Conservation (phyloP, 805 yeast species). For the Pichia ethanolica region DNA sequence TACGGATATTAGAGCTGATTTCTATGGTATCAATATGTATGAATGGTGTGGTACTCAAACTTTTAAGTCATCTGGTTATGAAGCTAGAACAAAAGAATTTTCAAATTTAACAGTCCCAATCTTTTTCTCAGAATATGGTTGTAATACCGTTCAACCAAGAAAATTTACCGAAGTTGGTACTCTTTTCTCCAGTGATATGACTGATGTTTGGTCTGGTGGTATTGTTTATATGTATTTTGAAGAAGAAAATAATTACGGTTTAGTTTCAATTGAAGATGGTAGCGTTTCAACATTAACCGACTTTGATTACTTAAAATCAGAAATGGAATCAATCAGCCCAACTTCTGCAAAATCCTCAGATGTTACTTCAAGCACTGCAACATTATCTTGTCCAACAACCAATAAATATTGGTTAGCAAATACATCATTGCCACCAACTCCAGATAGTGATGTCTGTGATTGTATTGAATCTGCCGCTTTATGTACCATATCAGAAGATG, state of each 20-base stretch:
- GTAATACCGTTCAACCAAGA: conserved; percentile 70
- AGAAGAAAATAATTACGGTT: conserved; percentile 77
- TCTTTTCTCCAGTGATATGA: conserved; percentile 62
- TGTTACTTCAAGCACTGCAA: conserved; percentile 30
- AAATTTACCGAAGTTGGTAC: conserved; percentile 68
- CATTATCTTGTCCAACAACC: conserved; percentile 42
- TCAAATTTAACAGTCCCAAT: conserved; percentile 67
- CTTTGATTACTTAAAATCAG: conserved; percentile 47
- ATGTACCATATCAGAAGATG: conserved; percentile 54
- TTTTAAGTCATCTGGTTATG: conserved; percentile 59
- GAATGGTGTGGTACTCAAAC: conserved; percentile 76
- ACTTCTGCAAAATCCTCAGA: conserved; percentile 32
- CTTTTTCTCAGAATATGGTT: conserved; percentile 86
- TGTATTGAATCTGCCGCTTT: conserved; percentile 46
- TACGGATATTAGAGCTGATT: conserved; percentile 56
- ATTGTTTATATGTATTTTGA: conserved; percentile 87
- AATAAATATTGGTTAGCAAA: conserved; percentile 60
- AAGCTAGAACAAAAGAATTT: conserved; percentile 64
- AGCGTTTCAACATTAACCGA: conserved; percentile 54
- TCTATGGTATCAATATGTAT: conserved; percentile 81
- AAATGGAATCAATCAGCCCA: conserved; percentile 49
- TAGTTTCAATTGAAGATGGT: conserved; percentile 47
- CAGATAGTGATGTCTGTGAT: conserved; percentile 56
- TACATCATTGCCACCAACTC: conserved; percentile 69
- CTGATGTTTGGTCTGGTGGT: conserved; percentile 92